Evolutionary conservation across 768 basidiomycete species (phyloP).

Genomic region (Russula vinacea): DNA sequence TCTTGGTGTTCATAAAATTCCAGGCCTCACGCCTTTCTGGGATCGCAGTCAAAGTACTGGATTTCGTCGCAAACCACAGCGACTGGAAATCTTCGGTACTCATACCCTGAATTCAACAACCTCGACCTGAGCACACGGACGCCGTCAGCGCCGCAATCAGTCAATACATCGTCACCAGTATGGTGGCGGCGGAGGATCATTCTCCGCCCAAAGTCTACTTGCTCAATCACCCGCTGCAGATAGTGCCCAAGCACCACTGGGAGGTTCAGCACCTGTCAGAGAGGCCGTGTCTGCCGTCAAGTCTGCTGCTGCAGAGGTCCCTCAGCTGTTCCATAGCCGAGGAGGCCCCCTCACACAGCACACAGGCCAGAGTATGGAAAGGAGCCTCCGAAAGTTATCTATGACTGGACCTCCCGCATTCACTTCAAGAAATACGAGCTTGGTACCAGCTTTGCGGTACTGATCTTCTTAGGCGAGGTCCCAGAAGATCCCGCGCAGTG

Average conservation of each 20-base stretch:
- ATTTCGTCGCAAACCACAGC: constrained; percentile 37
- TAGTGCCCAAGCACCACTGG: not conserved
- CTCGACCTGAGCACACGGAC: constrained; percentile 34
- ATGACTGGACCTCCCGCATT: constrained; percentile 46
- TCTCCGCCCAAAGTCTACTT: not conserved
- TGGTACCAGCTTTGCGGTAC: constrained; percentile 43
- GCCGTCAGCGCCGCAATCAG: constrained; percentile 37
- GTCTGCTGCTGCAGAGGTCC: not conserved
- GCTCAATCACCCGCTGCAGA: constrained; percentile 8
- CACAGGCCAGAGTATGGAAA: not conserved
- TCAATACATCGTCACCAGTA: constrained; percentile 38
- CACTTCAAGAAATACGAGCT: constrained; percentile 45
- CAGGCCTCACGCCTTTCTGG: constrained; percentile 51
- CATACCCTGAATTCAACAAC: constrained; percentile 51
- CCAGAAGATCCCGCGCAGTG: constrained; percentile 42
- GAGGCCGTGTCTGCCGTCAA: not conserved
- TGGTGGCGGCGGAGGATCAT: constrained; percentile 32
- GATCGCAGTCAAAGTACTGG: constrained; percentile 41
- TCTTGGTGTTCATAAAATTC: not conserved
- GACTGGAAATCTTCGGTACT: constrained; percentile 40
- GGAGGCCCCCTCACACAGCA: constrained; percentile 2
- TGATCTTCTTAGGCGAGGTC: constrained; percentile 47
- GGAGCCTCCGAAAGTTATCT: not conserved
- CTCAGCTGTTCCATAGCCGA: constrained; percentile 11
- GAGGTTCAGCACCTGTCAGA: not conserved